Evolutionary conservation across 2,329 filamentous ascomycete genomes (phyloP), one percentile per base, ranked within the genome.

Genomic region (Mollisiaceae sp.): DNA sequence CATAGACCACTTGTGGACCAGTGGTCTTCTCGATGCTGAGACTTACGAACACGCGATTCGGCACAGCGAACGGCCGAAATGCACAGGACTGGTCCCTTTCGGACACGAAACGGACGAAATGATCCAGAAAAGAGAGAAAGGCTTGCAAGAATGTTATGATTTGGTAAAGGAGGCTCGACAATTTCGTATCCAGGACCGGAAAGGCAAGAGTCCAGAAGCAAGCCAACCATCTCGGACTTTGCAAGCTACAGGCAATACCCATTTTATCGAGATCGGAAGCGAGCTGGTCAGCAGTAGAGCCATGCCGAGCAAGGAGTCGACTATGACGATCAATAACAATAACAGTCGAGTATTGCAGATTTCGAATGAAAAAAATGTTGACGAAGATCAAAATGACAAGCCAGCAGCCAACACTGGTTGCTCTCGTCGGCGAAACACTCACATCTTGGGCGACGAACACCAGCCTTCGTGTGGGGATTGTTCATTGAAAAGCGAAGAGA

Each of bases 1-100:
- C 27, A 67, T 83, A 18, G 65, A 78, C 8, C 79, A 84, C 69
- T 47, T 83, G 59, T 38, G 69, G 18, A 18, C 67, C 0, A 56
- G 74, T 1, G 54, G 68, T 0, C 43, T 79, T 24, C 75, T 84
- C 22, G 55, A 62, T 3, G 50, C 71, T 0, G 63, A 70, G 1
- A 68, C 72, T 18, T 72, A 70, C 59, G 22, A 52, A 14, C 2
- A 58, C 6, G 38, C 64, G 1, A 61, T 57, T 6, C 4, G 4
- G n/a, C 69, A 69, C 56, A 66, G 68, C 1, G 72, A 76, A 52
- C 63, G 72, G 58, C 68, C 62, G 12, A 2, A 8, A 6, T 68
- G 66, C 27, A 47, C 55, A 20, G 54, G 64, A 54, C 38, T 69
- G 6, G 59, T 69, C 24, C 60, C 64, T 5, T 32, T 35, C 22